Base-by-base conservation (phyloP, 306 rosid species). In the Fagus crenata region DNA sequence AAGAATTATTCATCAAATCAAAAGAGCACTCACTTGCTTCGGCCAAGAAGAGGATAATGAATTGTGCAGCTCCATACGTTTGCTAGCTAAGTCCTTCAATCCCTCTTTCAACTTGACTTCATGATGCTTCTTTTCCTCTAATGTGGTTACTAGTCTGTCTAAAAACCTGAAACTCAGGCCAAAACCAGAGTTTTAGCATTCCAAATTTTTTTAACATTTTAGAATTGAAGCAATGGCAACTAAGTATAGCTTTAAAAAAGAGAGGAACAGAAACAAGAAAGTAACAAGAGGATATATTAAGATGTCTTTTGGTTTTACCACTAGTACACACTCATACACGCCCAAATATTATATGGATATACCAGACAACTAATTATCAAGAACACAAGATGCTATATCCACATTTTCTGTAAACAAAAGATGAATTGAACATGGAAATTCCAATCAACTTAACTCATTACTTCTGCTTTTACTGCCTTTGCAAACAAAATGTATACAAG, bases 51-150 rank as follows among this genome's bases (percentile, higher is more conserved):
- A 92, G 75, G 98, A 90, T 75, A 94, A 82, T n/a, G 96, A 89
- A 72, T 94, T 94, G 31, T 94, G 97, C 75, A 94, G 87, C 80
- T 90, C 97, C 97, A 92, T 92, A 74, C 92, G 93, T 81, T 88
- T 94, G 55, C 85, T 74, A 81, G 91, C 89, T 85, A 92, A 84
- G 81, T 88, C 95, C 87, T 88, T 89, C 86, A 94, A 84, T 64
- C 98, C 89, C 17, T 92, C 98, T 79, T 88, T 92, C 90, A 90
- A 78, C 88, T 88, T 94, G 77, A 88, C 88, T 85, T 94, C 96
- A 73, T 89, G 97, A 81, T 84, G 95, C 82, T 90, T 92, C 90
- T 94, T 94, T 82, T 89, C 97, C 87, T 88, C 98, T 76, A 94
- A 79, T 78, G 92, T 88, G 75, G 88, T 86, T 28, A 89, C 96